These are phyloP conservation scores for Rhododendron kiyosumense DNA, from an alignment of 148 eudicot genomes.

Conservation along the genomic window DNA sequence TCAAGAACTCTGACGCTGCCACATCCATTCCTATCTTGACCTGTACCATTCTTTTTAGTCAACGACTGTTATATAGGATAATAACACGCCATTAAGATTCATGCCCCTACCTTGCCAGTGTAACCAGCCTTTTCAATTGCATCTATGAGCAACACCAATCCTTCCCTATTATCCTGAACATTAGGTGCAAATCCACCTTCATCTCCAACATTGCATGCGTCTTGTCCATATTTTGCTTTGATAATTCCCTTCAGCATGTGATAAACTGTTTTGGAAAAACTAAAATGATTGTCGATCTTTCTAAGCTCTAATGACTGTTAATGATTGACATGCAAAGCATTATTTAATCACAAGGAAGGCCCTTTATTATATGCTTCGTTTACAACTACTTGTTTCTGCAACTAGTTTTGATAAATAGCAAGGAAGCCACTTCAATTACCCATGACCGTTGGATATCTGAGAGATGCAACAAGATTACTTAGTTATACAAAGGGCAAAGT, in stretches of 20 bases:
- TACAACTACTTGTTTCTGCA: not conserved
- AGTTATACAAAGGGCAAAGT: not conserved
- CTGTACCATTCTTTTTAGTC: constrained; percentile 36
- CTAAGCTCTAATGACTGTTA: not conserved
- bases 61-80: constrained; percentile 6
- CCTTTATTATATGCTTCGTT: not conserved
- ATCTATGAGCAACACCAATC: constrained; percentile 76
- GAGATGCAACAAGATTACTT: not conserved
- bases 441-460: not conserved
- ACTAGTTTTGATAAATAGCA: not conserved
- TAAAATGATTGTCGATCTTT: not conserved
- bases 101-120: constrained; percentile 71
- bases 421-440: not conserved
- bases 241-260: constrained; percentile 89
- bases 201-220: constrained; percentile 98
- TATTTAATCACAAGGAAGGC: not conserved
- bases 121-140: constrained; percentile 99
- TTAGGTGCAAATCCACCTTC: constrained; percentile 99
- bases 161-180: constrained; percentile 96
- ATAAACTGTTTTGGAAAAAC: constrained; percentile 51
- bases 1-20: constrained; percentile 94
- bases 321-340: not conserved
- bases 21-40: constrained; percentile 99
- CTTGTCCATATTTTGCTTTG: constrained; percentile 97
- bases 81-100: not conserved